Evolutionary conservation across 1,284 basidiomycete genomes (phyloP).

Genomic region (Leccinum griseonigrum): DNA sequence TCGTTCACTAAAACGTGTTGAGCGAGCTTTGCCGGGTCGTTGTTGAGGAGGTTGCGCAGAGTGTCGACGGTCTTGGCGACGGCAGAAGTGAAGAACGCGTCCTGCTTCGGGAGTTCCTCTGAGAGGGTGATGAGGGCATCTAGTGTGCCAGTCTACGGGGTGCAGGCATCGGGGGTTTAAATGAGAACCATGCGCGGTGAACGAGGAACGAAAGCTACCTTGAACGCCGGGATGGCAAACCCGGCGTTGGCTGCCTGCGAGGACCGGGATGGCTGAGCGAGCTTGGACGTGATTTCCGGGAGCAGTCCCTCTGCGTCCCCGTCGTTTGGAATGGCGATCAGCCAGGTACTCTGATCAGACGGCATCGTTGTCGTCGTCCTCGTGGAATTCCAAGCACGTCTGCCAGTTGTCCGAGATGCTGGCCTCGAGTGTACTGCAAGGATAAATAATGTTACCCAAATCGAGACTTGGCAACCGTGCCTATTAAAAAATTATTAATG

Average conservation of each 20-base stretch:
- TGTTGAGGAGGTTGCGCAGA: conserved; percentile 86
- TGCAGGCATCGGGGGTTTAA: conserved; percentile 11
- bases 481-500: conserved; percentile 4
- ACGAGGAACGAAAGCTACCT: conserved; percentile 44
- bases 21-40: conserved; percentile 79
- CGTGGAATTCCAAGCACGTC: conserved; percentile 6
- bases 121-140: conserved; percentile 88
- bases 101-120: conserved; percentile 91
- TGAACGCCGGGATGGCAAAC: conserved; percentile 73
- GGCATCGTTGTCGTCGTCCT: conserved; percentile 51
- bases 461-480: conserved; percentile 13
- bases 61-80: conserved; percentile 96
- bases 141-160: conserved; percentile 85
- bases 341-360: conserved; percentile 84
- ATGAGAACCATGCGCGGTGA: conserved; percentile 1
- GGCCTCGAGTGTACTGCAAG: neutral
- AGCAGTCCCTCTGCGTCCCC: conserved; percentile 70
- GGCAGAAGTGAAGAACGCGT: conserved; percentile 82
- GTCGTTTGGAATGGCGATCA: conserved; percentile 72
- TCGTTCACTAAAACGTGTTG: conserved; percentile 89
- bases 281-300: conserved; percentile 60
- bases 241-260: conserved; percentile 48
- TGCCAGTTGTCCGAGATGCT: neutral
- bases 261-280: conserved; percentile 53
- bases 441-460: conserved; percentile 11